Evolutionary conservation across 176 grass and related monocot species (phyloP).

Genomic region (Musa troglodytarum): DNA sequence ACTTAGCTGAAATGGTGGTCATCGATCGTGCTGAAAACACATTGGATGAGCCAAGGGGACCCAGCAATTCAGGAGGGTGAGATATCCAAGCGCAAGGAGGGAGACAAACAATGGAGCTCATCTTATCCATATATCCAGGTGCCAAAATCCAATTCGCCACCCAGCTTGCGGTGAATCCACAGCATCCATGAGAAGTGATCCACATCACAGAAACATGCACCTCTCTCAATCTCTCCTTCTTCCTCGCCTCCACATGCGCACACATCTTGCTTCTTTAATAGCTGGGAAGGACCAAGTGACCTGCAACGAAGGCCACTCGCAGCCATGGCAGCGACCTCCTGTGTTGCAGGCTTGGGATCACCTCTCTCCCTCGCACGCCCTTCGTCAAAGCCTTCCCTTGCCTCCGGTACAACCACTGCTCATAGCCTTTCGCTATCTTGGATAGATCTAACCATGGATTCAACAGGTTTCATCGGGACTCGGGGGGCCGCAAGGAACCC

Average conservation of each 20-base stretch:
- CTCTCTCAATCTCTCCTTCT: not conserved
- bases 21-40: too few species aligned
- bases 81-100: not conserved
- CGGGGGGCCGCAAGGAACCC: slow-evolving; percentile 52
- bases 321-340: slow-evolving; percentile 16
- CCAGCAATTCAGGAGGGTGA: not conserved
- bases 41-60: too few species aligned
- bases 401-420: not conserved
- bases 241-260: slow-evolving; percentile 8
- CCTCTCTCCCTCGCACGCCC: not conserved
- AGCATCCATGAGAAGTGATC: slow-evolving; percentile 60
- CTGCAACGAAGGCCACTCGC: not conserved
- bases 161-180: slow-evolving; percentile 26
- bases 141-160: slow-evolving; percentile 43
- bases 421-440: not conserved
- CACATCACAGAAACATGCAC: slow-evolving; percentile 28
- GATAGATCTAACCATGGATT: not conserved
- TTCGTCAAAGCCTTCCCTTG: slow-evolving; percentile 1
- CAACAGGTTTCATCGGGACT: slow-evolving; percentile 34
- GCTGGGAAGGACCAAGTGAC: not conserved
- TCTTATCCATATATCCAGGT: slow-evolving; percentile 83
- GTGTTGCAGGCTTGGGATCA: slow-evolving; percentile 3
- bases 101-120: not conserved
- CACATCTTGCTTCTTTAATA: not conserved
- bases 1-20: too few species aligned